Evolutionary conservation across 1,284 basidiomycete genomes (phyloP).

Genomic region (Peniophora sp.): DNA sequence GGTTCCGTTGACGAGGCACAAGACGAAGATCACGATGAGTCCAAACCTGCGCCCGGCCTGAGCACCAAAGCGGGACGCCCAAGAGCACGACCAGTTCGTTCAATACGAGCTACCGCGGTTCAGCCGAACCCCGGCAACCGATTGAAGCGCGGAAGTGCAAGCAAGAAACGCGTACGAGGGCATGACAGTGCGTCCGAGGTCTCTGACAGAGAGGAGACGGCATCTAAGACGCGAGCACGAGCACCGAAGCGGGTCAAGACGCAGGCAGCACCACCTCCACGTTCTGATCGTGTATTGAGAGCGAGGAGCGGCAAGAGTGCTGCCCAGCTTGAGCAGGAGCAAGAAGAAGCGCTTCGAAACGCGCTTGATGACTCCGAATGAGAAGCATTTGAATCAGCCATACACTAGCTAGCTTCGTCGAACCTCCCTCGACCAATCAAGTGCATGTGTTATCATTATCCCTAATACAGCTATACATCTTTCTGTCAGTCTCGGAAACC

Average conservation of each 20-base stretch:
- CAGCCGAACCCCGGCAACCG: no score
- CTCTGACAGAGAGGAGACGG: not conserved
- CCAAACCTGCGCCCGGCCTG: no score
- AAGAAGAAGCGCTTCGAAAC: slow-evolving; percentile 39
- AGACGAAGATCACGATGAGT: no score
- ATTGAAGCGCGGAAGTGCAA: no score
- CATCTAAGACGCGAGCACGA: slow-evolving; percentile 5
- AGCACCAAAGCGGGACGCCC: no score
- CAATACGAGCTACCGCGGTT: no score
- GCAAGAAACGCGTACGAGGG: not conserved
- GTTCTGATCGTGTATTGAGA: slow-evolving; percentile 40
- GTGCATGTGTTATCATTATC: not conserved
- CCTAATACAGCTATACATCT: not conserved
- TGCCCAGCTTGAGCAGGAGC: slow-evolving; percentile 35
- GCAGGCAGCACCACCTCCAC: slow-evolving; percentile 13
- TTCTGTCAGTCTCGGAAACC: not conserved
- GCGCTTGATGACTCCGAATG: slow-evolving; percentile 22
- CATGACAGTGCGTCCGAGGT: slow-evolving; percentile 1
- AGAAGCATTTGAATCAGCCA: no score
- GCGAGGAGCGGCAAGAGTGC: slow-evolving; percentile 42
- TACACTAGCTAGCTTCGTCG: no score
- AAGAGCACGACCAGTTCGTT: no score
- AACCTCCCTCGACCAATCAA: not conserved
- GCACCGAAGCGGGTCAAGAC: slow-evolving; percentile 1
- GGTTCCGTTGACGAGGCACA: no score